phyloP scores from a whole-genome alignment of 495 filamentous ascomycete genomes.

The Neurospora sp. region DNA sequence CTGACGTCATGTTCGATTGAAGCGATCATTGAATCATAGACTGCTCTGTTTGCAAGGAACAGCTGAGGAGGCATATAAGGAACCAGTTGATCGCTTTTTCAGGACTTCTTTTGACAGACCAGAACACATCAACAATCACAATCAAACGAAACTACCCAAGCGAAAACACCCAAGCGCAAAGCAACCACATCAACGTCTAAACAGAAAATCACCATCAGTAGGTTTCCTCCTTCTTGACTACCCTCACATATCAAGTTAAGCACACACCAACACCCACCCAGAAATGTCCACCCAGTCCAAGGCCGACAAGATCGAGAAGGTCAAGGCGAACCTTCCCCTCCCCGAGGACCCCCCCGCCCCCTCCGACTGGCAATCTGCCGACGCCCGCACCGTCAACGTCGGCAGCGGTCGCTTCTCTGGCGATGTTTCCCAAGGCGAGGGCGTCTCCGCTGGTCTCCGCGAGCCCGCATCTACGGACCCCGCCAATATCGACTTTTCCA shows the following conservation, averaged over 20 bases:
- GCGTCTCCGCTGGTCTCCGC: constrained; percentile 43
- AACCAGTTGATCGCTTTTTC: background rate
- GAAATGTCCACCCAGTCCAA: constrained; percentile 39
- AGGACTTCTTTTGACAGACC: background rate
- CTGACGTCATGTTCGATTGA: background rate
- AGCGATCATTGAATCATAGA: background rate
- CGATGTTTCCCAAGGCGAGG: constrained; percentile 44
- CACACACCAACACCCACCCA: background rate
- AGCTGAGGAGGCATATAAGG: background rate
- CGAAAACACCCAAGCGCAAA: no score
- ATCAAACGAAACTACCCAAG: background rate
- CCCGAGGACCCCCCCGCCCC: constrained; percentile 63
- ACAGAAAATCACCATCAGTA: background rate
- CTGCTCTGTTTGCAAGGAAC: background rate
- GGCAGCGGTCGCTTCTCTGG: constrained; percentile 46
- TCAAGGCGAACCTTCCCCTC: constrained; percentile 61
- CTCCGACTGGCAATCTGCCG: constrained; percentile 65
- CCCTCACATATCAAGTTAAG: background rate
- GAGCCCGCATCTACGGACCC: constrained; percentile 51
- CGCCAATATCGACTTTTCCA: constrained; percentile 33
- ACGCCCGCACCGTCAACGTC: constrained; percentile 56
- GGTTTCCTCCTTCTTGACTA: background rate
- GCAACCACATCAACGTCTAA: background rate
- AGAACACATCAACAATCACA: background rate
- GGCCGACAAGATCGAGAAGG: constrained; percentile 51